Conservation (phyloP, 768 basidiomycete species). For the Tulasnella sp. region DNA sequence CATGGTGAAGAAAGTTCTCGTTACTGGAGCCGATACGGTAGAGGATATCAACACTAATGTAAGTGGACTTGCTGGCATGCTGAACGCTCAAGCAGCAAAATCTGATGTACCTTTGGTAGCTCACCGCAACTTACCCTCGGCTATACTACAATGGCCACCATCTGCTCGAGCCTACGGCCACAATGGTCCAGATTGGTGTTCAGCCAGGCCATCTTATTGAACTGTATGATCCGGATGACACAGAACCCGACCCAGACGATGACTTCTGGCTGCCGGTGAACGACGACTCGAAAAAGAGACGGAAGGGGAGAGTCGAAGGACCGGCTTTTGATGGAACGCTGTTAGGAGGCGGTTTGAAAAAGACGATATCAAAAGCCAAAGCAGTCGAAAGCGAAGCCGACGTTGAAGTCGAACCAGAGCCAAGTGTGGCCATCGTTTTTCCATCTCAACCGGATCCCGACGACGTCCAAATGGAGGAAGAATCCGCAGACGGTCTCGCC, state of each 20-base stretch:
- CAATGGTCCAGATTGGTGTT: too few relatives aligned
- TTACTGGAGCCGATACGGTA: conserved; percentile 56
- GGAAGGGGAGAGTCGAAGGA: conserved; percentile 43
- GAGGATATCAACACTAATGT: conserved; percentile 73
- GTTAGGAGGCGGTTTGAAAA: not conserved
- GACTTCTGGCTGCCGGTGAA: conserved; percentile 26
- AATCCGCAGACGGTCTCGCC: conserved; percentile 39
- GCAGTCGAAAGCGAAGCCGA: too few relatives aligned
- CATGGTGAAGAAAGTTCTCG: conserved; percentile 33
- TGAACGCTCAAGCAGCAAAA: too few relatives aligned
- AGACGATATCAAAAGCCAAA: too few relatives aligned
- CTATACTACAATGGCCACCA: not conserved
- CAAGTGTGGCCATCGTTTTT: too few relatives aligned
- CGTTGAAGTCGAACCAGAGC: too few relatives aligned
- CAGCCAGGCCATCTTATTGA: too few relatives aligned
- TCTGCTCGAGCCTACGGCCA: not conserved
- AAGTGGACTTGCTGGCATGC: conserved; percentile 19
- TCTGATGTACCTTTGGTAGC: too few relatives aligned
- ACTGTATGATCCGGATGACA: not conserved
- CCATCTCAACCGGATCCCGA: too few relatives aligned
- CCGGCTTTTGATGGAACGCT: conserved; percentile 60
- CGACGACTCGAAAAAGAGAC: conserved; percentile 45
- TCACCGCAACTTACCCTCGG: not conserved
- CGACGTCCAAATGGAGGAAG: not conserved
- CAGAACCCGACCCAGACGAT: conserved; percentile 35